A percentile compares a stretch with the other conserved stretches of the same genome.
Evolutionary conservation across 768 basidiomycete species (phyloP).

Genomic region (Psilocybe azurescens): DNA sequence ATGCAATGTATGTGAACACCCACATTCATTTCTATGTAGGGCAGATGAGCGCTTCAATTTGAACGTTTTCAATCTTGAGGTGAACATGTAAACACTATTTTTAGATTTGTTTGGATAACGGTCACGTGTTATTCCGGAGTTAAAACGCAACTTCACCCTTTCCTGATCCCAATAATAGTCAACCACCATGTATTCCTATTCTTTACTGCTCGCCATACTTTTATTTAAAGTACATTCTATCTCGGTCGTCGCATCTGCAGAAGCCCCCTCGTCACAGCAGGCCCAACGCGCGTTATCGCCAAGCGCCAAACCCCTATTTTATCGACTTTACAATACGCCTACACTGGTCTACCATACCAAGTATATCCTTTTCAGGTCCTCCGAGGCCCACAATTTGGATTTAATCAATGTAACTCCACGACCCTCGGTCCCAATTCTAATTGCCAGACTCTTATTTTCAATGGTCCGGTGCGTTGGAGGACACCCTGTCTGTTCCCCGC

Average conservation of each 20-base stretch:
- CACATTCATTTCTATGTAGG: too few relatives aligned
- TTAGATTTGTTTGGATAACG: too few relatives aligned
- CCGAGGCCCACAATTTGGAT: conserved; percentile 61
- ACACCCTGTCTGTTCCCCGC: background rate
- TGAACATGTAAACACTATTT: too few relatives aligned
- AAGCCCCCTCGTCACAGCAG: conserved; percentile 13
- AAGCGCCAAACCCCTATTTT: conserved; percentile 21
- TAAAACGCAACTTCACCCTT: too few relatives aligned
- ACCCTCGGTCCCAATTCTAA: conserved; percentile 61
- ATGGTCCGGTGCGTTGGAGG: conserved; percentile 44
- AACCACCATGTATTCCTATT: conserved; percentile 15
- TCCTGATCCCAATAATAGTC: background rate
- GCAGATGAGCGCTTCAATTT: too few relatives aligned
- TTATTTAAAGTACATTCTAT: conserved; percentile 16
- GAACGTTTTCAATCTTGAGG: too few relatives aligned
- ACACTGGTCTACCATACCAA: conserved; percentile 21
- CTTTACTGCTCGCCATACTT: conserved; percentile 12
- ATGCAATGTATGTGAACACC: too few relatives aligned
- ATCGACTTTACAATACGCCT: conserved; percentile 21
- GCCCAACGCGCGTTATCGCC: conserved; percentile 11
- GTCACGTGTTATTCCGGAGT: too few relatives aligned
- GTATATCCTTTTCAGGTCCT: conserved; percentile 25
- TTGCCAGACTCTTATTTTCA: conserved; percentile 68
- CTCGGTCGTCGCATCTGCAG: conserved; percentile 7
- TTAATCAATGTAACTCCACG: conserved; percentile 72